phyloP scores from a whole-genome alignment of 495 filamentous ascomycete genomes.

The Aspergillus asperescens region DNA sequence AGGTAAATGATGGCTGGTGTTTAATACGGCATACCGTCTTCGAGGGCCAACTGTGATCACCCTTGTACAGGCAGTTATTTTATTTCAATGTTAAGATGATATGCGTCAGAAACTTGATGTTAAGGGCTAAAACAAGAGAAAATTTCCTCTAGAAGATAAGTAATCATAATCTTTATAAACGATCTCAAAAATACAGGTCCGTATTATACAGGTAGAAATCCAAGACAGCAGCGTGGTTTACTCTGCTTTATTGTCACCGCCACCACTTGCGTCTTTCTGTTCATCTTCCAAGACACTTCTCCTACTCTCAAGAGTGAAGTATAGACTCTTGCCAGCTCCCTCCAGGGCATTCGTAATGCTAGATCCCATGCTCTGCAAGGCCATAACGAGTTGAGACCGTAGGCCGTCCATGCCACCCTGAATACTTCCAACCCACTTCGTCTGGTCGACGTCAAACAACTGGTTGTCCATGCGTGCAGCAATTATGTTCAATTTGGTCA shows the following conservation, averaged over 20 bases:
- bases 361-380: conserved; percentile 71
- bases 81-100: background rate
- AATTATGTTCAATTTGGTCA: conserved; percentile 81
- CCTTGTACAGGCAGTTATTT: background rate
- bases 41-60: background rate
- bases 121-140: background rate
- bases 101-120: background rate
- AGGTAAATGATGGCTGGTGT: conserved; percentile 5
- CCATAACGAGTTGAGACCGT: conserved; percentile 69
- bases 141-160: conserved; percentile 12
- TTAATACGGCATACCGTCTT: background rate
- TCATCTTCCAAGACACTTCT: conserved; percentile 73
- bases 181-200: conserved; percentile 14
- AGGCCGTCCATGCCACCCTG: conserved; percentile 76
- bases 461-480: conserved; percentile 77
- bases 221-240: conserved; percentile 10
- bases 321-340: conserved; percentile 69
- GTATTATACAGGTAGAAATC: conserved; percentile 37
- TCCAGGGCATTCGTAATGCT: conserved; percentile 70
- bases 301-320: conserved; percentile 77
- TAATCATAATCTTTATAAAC: conserved; percentile 18
- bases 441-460: conserved; percentile 74
- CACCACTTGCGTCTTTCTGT: conserved; percentile 30
- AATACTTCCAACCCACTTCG: conserved; percentile 82
- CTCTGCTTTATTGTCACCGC: conserved; percentile 34